Conservation (phyloP, 495 filamentous ascomycete genomes). For the Trichoderma virens region DNA sequence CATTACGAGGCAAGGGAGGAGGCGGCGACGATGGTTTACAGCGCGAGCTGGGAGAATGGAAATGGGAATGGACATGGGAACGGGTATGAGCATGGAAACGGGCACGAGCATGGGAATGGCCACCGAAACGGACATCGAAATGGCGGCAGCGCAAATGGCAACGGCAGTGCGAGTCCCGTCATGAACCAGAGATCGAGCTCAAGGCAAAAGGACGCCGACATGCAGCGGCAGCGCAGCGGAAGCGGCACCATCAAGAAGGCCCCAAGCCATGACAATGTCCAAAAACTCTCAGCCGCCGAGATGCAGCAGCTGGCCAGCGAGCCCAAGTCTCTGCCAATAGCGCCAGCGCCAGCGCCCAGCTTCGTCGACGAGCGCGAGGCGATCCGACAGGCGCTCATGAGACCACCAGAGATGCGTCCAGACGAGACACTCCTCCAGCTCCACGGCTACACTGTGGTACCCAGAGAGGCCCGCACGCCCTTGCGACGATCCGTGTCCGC, state of each 20-base stretch:
- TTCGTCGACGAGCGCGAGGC: neutral
- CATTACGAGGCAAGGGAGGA: neutral
- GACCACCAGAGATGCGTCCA: neutral
- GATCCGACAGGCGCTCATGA: slow-evolving; percentile 1
- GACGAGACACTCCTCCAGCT: neutral
- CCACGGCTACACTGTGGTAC: neutral
- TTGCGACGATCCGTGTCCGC: neutral
- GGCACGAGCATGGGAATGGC: neutral
- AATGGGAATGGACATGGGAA: neutral
- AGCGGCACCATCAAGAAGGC: slow-evolving; percentile 13
- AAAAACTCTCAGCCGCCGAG: slow-evolving; percentile 44
- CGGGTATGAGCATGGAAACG: neutral
- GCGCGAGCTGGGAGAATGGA: neutral
- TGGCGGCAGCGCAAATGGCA: neutral
- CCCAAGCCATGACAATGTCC: slow-evolving; percentile 25
- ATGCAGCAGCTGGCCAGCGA: slow-evolving; percentile 40
- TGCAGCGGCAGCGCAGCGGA: neutral
- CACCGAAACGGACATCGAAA: neutral
- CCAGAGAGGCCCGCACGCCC: neutral
- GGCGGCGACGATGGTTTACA: too few relatives aligned
- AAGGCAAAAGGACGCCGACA: slow-evolving; percentile 1
- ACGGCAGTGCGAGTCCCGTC: neutral
- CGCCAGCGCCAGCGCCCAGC: neutral
- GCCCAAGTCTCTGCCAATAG: slow-evolving; percentile 34
- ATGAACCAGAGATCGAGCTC: neutral